Conservation (phyloP, 768 basidiomycete species). For the Serendipita sp. region DNA sequence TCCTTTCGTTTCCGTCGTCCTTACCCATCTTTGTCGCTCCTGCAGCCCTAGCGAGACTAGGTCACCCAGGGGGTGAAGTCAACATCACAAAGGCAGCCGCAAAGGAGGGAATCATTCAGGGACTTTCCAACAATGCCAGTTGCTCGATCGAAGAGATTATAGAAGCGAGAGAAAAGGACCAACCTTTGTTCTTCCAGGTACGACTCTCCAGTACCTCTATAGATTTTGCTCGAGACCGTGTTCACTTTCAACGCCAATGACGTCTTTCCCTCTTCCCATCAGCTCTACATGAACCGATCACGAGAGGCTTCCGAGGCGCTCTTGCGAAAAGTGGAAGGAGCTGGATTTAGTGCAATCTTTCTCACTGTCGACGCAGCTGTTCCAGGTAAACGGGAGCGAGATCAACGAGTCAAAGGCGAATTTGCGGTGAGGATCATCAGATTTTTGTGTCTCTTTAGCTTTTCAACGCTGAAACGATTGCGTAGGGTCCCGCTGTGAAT, state of each 20-base stretch:
- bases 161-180: conserved; percentile 35
- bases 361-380: conserved; percentile 85
- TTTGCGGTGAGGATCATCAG: conserved; percentile 11
- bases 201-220: too few relatives aligned
- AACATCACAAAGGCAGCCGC: conserved; percentile 31
- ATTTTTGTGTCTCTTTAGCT: not conserved
- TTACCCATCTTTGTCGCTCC: conserved; percentile 29
- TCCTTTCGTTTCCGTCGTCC: conserved; percentile 16
- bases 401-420: conserved; percentile 24
- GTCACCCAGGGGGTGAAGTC: conserved; percentile 35
- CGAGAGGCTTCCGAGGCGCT: conserved; percentile 50
- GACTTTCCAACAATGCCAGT: conserved; percentile 41
- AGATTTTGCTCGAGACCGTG: not conserved
- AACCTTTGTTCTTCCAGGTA: conserved; percentile 58
- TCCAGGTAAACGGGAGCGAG: conserved; percentile 63
- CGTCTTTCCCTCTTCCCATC: conserved; percentile 1
- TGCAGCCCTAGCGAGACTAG: conserved; percentile 27
- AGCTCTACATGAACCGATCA: conserved; percentile 67
- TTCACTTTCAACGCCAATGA: not conserved
- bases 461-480: conserved; percentile 8
- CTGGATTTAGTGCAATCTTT: conserved; percentile 80
- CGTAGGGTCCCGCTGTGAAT: conserved; percentile 8
- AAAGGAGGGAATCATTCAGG: conserved; percentile 29
- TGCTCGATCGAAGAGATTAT: conserved; percentile 51
- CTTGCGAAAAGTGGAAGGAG: conserved; percentile 48